phyloP scores from a whole-genome alignment of 177 flowering plant species.

The Vitis hybrid region DNA sequence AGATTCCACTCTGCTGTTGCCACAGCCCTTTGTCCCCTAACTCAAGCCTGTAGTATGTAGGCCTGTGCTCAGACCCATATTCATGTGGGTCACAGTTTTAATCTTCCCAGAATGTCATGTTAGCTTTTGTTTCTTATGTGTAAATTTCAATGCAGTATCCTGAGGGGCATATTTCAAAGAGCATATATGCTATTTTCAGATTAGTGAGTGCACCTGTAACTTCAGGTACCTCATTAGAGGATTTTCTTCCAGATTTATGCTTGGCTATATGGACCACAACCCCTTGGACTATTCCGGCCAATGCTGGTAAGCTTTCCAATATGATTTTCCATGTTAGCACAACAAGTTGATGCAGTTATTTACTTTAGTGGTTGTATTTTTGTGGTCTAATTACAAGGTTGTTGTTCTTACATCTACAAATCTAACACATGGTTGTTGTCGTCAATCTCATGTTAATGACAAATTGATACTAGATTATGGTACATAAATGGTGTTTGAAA shows the following conservation, averaged over 20 bases:
- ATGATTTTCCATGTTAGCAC: neutral
- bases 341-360: neutral
- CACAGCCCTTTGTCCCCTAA: too few relatives aligned
- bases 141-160: conserved; percentile 67
- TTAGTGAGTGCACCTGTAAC: conserved; percentile 55
- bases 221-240: conserved; percentile 49
- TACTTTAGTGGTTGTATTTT: neutral
- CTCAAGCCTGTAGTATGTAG: too few relatives aligned
- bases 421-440: too few relatives aligned
- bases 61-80: too few relatives aligned
- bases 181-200: conserved; percentile 83
- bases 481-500: too few relatives aligned
- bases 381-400: neutral
- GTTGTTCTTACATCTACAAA: neutral
- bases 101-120: too few relatives aligned
- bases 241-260: conserved; percentile 71
- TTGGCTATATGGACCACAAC: conserved; percentile 98
- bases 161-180: conserved; percentile 90
- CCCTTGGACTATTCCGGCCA: conserved; percentile 99
- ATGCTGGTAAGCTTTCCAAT: conserved; percentile 66
- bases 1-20: too few relatives aligned
- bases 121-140: too few relatives aligned
- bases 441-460: neutral
- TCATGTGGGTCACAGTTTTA: too few relatives aligned
- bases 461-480: too few relatives aligned